phyloP scores from a whole-genome alignment of 2,329 filamentous ascomycete species.

The Cladosporium austrohemisphaericum region DNA sequence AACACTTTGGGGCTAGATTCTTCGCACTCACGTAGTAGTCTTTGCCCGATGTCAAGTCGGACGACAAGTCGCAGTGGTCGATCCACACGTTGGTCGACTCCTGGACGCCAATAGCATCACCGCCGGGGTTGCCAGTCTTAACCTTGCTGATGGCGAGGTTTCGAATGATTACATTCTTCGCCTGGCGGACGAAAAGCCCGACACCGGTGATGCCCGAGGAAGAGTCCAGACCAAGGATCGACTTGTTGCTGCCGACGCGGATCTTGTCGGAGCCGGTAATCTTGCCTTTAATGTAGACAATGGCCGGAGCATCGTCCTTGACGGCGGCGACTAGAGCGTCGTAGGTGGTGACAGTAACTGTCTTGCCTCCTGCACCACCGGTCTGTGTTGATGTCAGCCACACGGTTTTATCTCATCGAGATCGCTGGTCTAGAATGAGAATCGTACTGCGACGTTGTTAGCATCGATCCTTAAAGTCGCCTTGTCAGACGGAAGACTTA shows the following conservation, averaged over 20 bases:
- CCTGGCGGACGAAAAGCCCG: slow-evolving; percentile 47
- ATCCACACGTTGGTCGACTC: slow-evolving; percentile 56
- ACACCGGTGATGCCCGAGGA: slow-evolving; percentile 41
- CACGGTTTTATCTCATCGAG: background rate
- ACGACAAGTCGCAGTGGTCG: slow-evolving; percentile 64
- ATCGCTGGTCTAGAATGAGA: too few relatives aligned
- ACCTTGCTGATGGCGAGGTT: slow-evolving; percentile 54
- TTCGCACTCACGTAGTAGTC: too few relatives aligned
- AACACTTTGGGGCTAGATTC: too few relatives aligned
- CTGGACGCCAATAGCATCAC: slow-evolving; percentile 53
- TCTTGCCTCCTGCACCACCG: slow-evolving; percentile 44
- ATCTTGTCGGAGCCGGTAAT: slow-evolving; percentile 44
- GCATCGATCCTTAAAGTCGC: too few relatives aligned
- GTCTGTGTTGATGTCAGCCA: slow-evolving; percentile 23
- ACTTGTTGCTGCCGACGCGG: slow-evolving; percentile 49
- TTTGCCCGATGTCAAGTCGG: slow-evolving; percentile 58
- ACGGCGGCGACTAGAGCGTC: slow-evolving; percentile 39
- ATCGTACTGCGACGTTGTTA: too few relatives aligned
- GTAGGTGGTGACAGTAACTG: slow-evolving; percentile 47
- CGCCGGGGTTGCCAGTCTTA: slow-evolving; percentile 39
- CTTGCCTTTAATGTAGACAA: slow-evolving; percentile 48
- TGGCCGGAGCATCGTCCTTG: slow-evolving; percentile 32
- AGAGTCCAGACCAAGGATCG: slow-evolving; percentile 49
- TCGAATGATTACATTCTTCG: slow-evolving; percentile 55
- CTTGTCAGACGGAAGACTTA: background rate